phyloP scores from a whole-genome alignment of 139 green algal genomes.

The Chlorella sp. region DNA sequence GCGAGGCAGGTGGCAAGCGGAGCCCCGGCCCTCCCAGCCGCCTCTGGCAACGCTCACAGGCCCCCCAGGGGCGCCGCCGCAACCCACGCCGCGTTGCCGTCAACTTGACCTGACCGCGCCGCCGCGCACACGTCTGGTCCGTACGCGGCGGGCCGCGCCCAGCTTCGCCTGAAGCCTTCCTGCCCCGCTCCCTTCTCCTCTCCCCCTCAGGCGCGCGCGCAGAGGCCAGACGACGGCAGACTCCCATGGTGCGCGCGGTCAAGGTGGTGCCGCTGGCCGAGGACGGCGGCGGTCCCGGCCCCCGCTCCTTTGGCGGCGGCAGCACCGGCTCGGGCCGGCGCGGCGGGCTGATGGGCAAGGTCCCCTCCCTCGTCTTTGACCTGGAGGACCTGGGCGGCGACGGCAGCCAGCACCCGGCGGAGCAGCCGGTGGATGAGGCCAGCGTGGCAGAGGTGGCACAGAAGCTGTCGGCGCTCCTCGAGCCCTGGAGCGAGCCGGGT shows the following conservation, averaged over 20 bases:
- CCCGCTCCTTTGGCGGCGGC: background rate
- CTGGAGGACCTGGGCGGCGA: slow-evolving; percentile 47
- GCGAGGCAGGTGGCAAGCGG: no score
- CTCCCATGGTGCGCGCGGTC: slow-evolving; percentile 15
- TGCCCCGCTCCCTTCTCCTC: no score
- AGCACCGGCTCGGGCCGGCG: background rate
- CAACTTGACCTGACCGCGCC: background rate
- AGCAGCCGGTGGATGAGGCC: background rate
- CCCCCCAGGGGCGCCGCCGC: no score
- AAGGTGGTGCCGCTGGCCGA: slow-evolving; percentile 28
- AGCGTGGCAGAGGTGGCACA: background rate
- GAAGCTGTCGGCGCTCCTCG: slow-evolving; percentile 34
- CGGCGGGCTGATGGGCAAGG: slow-evolving; percentile 48
- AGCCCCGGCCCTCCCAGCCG: no score
- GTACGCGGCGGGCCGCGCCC: background rate
- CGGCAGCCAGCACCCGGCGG: background rate
- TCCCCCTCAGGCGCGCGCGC: no score
- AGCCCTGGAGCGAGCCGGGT: slow-evolving; percentile 37
- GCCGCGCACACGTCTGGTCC: background rate
- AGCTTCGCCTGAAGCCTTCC: background rate
- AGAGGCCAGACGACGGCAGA: background rate
- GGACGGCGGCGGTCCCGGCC: background rate
- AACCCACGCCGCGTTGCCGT: background rate
- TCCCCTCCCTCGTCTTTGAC: slow-evolving; percentile 65
- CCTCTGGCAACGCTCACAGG: no score